A percentile compares a stretch with the other conserved stretches of the same genome.
Evolutionary conservation across 345 rosid genomes (phyloP).

Genomic region (Salix koriyanagi): DNA sequence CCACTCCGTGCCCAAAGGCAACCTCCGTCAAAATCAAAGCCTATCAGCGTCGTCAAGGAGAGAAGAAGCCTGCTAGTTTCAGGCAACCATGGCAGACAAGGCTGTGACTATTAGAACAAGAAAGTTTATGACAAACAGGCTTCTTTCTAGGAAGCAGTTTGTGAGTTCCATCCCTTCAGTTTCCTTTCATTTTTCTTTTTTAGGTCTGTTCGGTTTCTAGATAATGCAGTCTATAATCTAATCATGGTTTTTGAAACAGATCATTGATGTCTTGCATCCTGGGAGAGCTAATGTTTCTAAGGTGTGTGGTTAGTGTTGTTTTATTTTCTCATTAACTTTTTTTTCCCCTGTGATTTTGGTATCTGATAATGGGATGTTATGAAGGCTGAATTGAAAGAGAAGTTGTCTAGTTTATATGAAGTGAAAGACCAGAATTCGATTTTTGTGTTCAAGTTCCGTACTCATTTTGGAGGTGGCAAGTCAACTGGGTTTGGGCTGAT

Average conservation of each 20-base stretch:
- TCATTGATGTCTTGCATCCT: conserved; percentile 93
- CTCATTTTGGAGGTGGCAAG: conserved; percentile 22
- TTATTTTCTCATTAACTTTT: background rate
- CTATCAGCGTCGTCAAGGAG: background rate
- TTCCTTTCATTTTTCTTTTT: background rate
- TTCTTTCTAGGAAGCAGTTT: conserved; percentile 52
- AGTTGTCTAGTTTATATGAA: conserved; percentile 65
- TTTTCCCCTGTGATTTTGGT: background rate
- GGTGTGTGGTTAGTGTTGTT: conserved; percentile 32
- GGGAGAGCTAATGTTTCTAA: conserved; percentile 87
- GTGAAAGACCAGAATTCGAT: conserved; percentile 71
- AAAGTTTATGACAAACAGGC: conserved; percentile 56
- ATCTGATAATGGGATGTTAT: background rate
- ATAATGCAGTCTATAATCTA: background rate
- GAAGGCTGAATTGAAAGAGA: conserved; percentile 83
- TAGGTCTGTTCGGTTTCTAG: background rate
- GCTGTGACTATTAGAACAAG: conserved; percentile 48
- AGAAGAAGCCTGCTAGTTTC: background rate
- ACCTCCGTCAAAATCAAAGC: background rate
- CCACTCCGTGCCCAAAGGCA: background rate
- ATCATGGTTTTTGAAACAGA: conserved; percentile 27
- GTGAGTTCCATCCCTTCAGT: conserved; percentile 18
- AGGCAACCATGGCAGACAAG: conserved; percentile 44
- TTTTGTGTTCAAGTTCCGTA: conserved; percentile 19
- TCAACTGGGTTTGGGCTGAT: conserved; percentile 18